Evolutionary conservation across 768 basidiomycete species (phyloP), one percentile per base, ranked within the genome.

Genomic region (Mycena rosella): DNA sequence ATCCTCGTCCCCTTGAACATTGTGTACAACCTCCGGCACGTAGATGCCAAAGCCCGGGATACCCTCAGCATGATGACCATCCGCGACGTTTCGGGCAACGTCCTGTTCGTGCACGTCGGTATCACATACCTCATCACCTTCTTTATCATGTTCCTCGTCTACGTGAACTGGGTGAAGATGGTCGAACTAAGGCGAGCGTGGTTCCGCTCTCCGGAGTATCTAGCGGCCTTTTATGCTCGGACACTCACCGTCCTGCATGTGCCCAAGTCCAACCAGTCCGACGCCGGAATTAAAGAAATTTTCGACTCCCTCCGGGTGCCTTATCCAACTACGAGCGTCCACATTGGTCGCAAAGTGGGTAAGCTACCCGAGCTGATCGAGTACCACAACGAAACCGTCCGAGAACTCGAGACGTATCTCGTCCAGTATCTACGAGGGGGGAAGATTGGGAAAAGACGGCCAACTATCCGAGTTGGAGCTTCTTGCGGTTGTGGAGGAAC

Each of bases 1-100:
- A 81, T 95, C 62, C 89, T 98, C 70, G 85, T 98, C 58, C 96
- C 96, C 30, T 85, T 98, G 81, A 95, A 99, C 76, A 83, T 93
- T 74, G 76, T 88, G 57, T 98, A 91, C 87, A 97, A 96, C 79
- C 77, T 96, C 70, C 84, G 85, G 68, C 74, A 93, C 62, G 61
- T 82, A 7, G 32, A 78, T 4, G 5, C 51, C 1, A 74, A 79
- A 18, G 75, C 79, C 26, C 88, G 89, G 42, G 85, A 90, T 71
- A 72, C 83, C 20, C 84, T 91, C 61, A 87, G 84, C 63, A 86
- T 89, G 69, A 82, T 92, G 74, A 94, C 92, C 10, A 92, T 95
- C 66, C 87, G 91, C 47, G 86, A 93, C 74, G 85, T 95, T 26
- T 74, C 80, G 61, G 90, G 90, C 14, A 76, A 82, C 55, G 78